phyloP scores from a whole-genome alignment of 129 eudicot species.

The Logfia minima region DNA sequence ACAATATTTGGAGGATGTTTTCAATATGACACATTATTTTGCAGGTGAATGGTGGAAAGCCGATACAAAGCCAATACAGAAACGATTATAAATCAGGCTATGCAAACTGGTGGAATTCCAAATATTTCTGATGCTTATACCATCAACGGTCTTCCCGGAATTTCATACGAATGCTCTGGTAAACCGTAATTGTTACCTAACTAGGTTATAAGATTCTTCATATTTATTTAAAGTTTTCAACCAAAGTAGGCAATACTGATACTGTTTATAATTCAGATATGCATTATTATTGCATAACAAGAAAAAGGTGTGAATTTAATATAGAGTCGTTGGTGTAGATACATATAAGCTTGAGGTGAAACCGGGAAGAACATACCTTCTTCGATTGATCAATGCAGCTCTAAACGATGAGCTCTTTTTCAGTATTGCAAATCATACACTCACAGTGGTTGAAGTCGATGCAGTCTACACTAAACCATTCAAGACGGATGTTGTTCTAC shows the following conservation, averaged over 20 bases:
- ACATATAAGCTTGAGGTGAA: neutral
- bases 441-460: neutral
- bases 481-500: neutral
- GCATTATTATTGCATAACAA: too few species aligned
- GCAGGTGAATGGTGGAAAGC: constrained; percentile 9
- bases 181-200: neutral
- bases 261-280: too few species aligned
- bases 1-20: neutral
- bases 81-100: neutral
- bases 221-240: too few species aligned
- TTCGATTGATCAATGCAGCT: neutral
- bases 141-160: neutral
- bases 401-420: neutral
- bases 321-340: neutral
- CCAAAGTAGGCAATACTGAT: too few species aligned
- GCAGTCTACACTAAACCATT: constrained; percentile 4
- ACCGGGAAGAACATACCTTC: neutral
- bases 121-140: neutral
- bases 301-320: too few species aligned
- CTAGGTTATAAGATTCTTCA: too few species aligned
- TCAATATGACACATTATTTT: neutral
- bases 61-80: neutral
- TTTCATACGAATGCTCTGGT: neutral
- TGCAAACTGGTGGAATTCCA: neutral
- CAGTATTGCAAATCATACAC: neutral